Conservation (phyloP, 192 early-diverging fungal species). For the Entomortierella lignicola region DNA sequence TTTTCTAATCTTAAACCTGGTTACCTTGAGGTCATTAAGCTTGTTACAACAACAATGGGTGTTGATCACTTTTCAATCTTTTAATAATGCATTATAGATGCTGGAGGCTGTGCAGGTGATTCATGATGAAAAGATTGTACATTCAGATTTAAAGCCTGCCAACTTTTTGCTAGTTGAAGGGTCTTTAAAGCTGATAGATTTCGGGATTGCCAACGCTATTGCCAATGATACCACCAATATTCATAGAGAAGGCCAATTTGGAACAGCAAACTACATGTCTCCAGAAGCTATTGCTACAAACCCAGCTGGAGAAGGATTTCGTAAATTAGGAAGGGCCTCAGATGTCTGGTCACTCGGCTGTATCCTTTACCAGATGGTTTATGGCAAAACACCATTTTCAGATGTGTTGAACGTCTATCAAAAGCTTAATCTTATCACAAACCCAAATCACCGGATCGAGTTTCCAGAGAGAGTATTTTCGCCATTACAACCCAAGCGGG, state of each 20-base stretch:
- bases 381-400: constrained; percentile 86
- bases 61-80: too few species aligned
- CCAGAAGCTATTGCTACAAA: constrained; percentile 84
- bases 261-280: constrained; percentile 97
- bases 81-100: too few species aligned
- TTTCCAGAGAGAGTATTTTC: constrained; percentile 59
- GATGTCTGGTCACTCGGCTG: constrained; percentile 96
- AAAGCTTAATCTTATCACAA: constrained; percentile 80
- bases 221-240: constrained; percentile 96
- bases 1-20: too few species aligned
- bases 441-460: constrained; percentile 73
- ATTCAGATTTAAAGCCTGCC: constrained; percentile 95
- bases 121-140: constrained; percentile 90
- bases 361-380: constrained; percentile 93
- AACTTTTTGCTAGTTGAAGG: constrained; percentile 94
- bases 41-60: too few species aligned
- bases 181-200: constrained; percentile 93
- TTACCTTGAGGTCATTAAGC: too few species aligned
- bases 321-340: constrained; percentile 78
- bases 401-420: constrained; percentile 69
- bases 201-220: constrained; percentile 97
- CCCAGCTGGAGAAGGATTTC: constrained; percentile 18
- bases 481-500: constrained; percentile 7
- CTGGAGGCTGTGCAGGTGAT: constrained; percentile 88
- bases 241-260: constrained; percentile 85